Conservation (phyloP, 2,329 filamentous ascomycete genomes). For the Cladosporium sp. region DNA sequence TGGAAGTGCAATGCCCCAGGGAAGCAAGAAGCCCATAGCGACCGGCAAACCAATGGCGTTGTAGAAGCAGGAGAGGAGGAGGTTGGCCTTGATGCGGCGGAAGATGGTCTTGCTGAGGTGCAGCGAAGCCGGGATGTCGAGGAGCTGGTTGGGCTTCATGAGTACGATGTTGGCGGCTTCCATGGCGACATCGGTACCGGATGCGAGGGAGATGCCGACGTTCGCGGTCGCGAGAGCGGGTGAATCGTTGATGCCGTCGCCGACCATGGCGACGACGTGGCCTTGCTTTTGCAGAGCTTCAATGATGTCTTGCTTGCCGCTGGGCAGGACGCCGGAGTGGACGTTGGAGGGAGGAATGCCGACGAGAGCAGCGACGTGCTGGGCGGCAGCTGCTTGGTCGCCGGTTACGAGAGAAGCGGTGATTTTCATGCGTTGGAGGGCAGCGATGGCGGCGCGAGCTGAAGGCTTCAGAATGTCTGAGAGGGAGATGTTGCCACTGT, state of each 20-base stretch:
- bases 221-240: slow-evolving; percentile 90
- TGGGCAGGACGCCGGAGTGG: slow-evolving; percentile 82
- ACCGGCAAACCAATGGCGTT: slow-evolving; percentile 90
- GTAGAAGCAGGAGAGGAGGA: slow-evolving; percentile 90
- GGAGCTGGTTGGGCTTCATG: slow-evolving; percentile 87
- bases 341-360: slow-evolving; percentile 77
- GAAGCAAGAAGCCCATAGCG: slow-evolving; percentile 94
- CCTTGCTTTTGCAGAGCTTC: slow-evolving; percentile 71
- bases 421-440: slow-evolving; percentile 81
- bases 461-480: slow-evolving; percentile 90
- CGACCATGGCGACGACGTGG: slow-evolving; percentile 89
- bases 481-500: slow-evolving; percentile 79
- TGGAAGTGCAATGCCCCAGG: slow-evolving; percentile 82
- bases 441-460: slow-evolving; percentile 75
- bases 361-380: slow-evolving; percentile 78
- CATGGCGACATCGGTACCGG: slow-evolving; percentile 95
- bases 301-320: slow-evolving; percentile 87
- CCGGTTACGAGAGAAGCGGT: slow-evolving; percentile 90
- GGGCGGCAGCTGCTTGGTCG: slow-evolving; percentile 80
- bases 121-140: slow-evolving; percentile 87
- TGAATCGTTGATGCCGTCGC: slow-evolving; percentile 97
- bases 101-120: slow-evolving; percentile 84
- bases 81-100: slow-evolving; percentile 86
- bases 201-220: slow-evolving; percentile 88
- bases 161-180: slow-evolving; percentile 95